phyloP scores from a whole-genome alignment of 2,329 filamentous ascomycete genomes.

The Proliferodiscus dingleyae region DNA sequence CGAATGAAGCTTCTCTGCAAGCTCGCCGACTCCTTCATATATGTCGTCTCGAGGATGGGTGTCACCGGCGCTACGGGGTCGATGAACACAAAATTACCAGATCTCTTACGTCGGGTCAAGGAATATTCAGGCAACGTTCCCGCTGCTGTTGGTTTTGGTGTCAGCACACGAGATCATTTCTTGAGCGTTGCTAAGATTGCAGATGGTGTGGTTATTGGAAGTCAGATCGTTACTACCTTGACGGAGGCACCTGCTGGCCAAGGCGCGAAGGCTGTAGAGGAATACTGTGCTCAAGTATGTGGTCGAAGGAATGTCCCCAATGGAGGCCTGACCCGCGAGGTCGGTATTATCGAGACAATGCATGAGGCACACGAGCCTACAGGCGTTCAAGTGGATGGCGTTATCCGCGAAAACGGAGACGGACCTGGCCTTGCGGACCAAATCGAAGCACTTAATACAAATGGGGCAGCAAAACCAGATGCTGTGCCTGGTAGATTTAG shows the following conservation, averaged over 20 bases:
- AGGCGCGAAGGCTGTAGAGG: slow-evolving; percentile 68
- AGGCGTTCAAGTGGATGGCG: slow-evolving; percentile 61
- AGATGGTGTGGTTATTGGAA: slow-evolving; percentile 94
- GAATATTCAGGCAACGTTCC: slow-evolving; percentile 87
- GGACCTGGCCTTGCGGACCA: slow-evolving; percentile 46
- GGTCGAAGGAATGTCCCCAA: slow-evolving; percentile 43
- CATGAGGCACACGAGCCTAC: slow-evolving; percentile 55
- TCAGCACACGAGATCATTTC: slow-evolving; percentile 94
- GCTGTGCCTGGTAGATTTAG: slow-evolving; percentile 84
- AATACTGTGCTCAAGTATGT: slow-evolving; percentile 76
- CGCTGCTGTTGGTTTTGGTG: slow-evolving; percentile 89
- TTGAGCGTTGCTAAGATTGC: slow-evolving; percentile 75
- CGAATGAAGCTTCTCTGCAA: slow-evolving; percentile 95
- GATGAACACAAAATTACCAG: slow-evolving; percentile 75
- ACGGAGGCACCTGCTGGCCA: slow-evolving; percentile 62
- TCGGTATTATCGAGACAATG: slow-evolving; percentile 65
- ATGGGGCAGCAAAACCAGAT: slow-evolving; percentile 37
- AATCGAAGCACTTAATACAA: slow-evolving; percentile 61
- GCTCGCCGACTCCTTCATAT: slow-evolving; percentile 98
- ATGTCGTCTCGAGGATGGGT: slow-evolving; percentile 95
- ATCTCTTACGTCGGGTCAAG: slow-evolving; percentile 80
- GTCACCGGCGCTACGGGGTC: slow-evolving; percentile 87
- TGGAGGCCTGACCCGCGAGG: slow-evolving; percentile 50
- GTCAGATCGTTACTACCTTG: slow-evolving; percentile 84
- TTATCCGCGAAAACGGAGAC: slow-evolving; percentile 44